phyloP scores from a whole-genome alignment of 2,329 filamentous ascomycete genomes.

The Dactylonectria estremocensis region DNA sequence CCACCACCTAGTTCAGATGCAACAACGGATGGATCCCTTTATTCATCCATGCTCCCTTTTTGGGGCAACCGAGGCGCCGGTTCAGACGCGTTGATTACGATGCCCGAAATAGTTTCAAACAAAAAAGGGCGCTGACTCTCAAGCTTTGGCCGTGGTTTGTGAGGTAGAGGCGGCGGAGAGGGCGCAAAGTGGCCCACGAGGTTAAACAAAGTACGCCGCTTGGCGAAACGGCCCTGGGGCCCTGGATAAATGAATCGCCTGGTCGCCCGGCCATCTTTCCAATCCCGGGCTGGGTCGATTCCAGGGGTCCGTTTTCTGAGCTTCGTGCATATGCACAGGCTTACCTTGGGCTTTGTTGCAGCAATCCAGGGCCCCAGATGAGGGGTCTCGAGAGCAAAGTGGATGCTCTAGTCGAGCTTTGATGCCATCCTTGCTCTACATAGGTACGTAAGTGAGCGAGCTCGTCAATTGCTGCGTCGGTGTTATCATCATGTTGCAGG shows the following conservation, averaged over 20 bases:
- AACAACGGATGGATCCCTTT: background rate
- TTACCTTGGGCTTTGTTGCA: too few relatives aligned
- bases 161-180: background rate
- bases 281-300: background rate
- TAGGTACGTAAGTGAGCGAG: too few relatives aligned
- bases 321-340: background rate
- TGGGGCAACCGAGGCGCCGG: background rate
- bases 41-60: background rate
- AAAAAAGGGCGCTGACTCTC: background rate
- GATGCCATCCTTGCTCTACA: background rate
- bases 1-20: background rate
- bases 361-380: background rate
- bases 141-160: background rate
- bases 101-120: background rate
- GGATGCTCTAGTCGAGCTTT: background rate
- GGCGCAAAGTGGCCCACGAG: background rate
- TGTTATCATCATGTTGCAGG: slow-evolving; percentile 1
- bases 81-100: background rate
- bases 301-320: background rate
- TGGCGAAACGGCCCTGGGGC: background rate
- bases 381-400: background rate
- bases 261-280: background rate
- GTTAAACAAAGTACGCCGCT: background rate
- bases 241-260: too few relatives aligned
- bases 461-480: background rate